These are phyloP conservation scores for Chrysopogon serrulatus DNA, from an alignment of 176 grass and related monocot genomes.

Conservation along the genomic window DNA sequence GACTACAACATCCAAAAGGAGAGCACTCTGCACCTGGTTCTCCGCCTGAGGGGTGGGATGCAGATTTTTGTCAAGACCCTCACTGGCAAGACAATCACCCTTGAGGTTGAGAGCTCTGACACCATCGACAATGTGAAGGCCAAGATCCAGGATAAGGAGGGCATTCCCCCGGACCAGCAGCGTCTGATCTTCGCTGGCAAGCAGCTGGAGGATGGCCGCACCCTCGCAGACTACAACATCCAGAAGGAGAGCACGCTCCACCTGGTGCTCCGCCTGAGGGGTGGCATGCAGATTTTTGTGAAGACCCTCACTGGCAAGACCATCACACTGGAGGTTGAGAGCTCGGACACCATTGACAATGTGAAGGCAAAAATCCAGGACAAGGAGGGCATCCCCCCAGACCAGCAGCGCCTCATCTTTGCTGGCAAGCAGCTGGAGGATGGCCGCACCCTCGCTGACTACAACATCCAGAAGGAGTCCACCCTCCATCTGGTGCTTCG, in stretches of 20 bases:
- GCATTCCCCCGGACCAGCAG: constrained; percentile 70
- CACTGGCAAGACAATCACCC: constrained; percentile 50
- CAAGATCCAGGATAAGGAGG: constrained; percentile 88
- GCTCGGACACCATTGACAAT: constrained; percentile 54
- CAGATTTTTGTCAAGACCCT: constrained; percentile 60
- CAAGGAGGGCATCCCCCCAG: constrained; percentile 64
- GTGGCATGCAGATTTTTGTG: constrained; percentile 65
- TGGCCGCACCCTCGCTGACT: constrained; percentile 59
- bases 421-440: constrained; percentile 67
- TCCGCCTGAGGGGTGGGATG: constrained; percentile 57
- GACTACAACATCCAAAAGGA: constrained; percentile 83
- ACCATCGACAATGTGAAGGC: constrained; percentile 70
- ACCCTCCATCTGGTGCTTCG: constrained; percentile 58
- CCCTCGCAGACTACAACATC: constrained; percentile 59
- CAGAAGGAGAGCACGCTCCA: constrained; percentile 67
- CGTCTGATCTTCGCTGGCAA: constrained; percentile 45
- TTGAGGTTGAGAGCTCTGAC: no score
- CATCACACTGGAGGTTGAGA: constrained; percentile 52
- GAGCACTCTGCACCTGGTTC: constrained; percentile 52
- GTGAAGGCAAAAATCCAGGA: constrained; percentile 67
- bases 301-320: constrained; percentile 62
- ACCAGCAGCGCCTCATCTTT: constrained; percentile 60
- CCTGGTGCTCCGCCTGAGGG: constrained; percentile 50
- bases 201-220: constrained; percentile 57
- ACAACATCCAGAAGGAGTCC: constrained; percentile 72